phyloP scores from a whole-genome alignment of 805 yeast species.

The Ogataea philodendri region DNA sequence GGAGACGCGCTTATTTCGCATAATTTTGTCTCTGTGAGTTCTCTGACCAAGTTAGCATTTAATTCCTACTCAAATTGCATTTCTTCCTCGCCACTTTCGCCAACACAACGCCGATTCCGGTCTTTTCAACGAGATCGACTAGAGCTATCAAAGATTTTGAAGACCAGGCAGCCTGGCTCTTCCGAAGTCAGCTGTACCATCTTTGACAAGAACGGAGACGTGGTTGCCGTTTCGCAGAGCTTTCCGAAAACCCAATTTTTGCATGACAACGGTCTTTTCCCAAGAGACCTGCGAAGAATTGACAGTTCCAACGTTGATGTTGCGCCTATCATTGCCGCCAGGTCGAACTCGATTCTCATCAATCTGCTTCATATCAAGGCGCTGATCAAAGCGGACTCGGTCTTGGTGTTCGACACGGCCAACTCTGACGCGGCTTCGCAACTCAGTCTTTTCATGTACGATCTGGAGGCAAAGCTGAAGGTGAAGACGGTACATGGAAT shows the following conservation, averaged over 20 bases:
- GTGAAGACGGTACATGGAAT: constrained; percentile 31
- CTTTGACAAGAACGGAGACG: constrained; percentile 67
- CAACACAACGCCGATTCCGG: no score
- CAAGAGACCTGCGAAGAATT: constrained; percentile 83
- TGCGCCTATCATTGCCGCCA: constrained; percentile 83
- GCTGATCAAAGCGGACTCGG: constrained; percentile 73
- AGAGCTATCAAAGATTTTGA: constrained; percentile 27
- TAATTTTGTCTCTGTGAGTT: no score
- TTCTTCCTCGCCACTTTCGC: no score
- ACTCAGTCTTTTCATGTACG: constrained; percentile 78
- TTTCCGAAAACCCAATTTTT: constrained; percentile 73
- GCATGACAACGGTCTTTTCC: constrained; percentile 67
- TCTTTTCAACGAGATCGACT: constrained; percentile 1
- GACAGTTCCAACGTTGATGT: constrained; percentile 75
- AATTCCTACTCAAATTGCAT: no score
- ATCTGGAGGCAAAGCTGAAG: constrained; percentile 71
- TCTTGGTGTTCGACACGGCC: constrained; percentile 79
- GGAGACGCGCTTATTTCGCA: no score
- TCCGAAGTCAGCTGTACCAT: constrained; percentile 74
- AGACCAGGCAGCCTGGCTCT: constrained; percentile 48
- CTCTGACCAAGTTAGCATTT: no score
- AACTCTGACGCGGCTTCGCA: constrained; percentile 60
- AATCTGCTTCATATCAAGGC: constrained; percentile 89
- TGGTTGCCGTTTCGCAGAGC: constrained; percentile 65
- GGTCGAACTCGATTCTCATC: constrained; percentile 73